Base-by-base conservation (phyloP, 2,329 filamentous ascomycete species). In the Orbilia ellipsospora region DNA sequence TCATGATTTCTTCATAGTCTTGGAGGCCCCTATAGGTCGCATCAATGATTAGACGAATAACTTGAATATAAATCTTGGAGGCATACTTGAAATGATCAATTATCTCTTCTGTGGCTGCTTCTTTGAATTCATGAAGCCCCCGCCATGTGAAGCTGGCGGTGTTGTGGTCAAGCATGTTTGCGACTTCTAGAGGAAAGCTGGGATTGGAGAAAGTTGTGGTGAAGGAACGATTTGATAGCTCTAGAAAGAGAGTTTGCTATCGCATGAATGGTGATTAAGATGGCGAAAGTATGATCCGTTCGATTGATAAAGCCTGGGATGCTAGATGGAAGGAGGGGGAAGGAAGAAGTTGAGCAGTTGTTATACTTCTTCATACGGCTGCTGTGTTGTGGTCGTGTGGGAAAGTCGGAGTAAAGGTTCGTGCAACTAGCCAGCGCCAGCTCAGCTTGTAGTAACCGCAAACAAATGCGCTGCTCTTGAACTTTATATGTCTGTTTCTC, bases 111-210 rank as follows among this genome's bases (percentile, higher is more conserved):
- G 52, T 59, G 18, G 72, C 59, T 48, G 54, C 56, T 15, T 75
- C 64, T 44, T 75, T 75, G 54, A 75, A 69, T 45, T 69, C 72
- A 48, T 75, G 64, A 26, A 75, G 64, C 12, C 72, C 60, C 12
- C 72, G 52, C 72, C 72, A 75, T 52, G 59, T 69, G 60, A 75
- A 75, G 28, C 72, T 75, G 54, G 55, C 61, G 42, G 51, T 69
- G 40, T 75, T 68, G 48, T 67, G 64, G 13, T 75, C 72, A 7
- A 65, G 57, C 55, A 68, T 68, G 6, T 15, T 20, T 45, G 26
- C 7, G 3, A 12, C 12, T 13, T 3, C 15, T 20, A 8, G 7
- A 2, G 15, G 16, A 44, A 8, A n/a, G 5, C n/a, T 42, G 6
- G 13, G 28, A 20, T 13, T 52, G 50, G 12, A 7, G n/a, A 20